Evolutionary conservation across 2,329 filamentous ascomycete species (phyloP).

Genomic region (Aspergillus jensenii): DNA sequence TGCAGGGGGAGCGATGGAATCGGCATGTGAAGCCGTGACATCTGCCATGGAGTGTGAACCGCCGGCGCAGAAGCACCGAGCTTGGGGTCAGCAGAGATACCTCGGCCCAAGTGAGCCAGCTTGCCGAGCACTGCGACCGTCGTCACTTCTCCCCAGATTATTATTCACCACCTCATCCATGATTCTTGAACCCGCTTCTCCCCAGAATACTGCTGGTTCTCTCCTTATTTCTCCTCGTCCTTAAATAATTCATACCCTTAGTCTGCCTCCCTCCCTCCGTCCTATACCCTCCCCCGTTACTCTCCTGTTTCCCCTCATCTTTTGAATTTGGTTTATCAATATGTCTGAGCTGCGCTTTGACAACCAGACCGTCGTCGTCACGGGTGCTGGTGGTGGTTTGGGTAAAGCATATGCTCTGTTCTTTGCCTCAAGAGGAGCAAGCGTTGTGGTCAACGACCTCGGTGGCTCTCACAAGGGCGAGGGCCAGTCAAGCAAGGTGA

Average conservation of each 20-base stretch:
- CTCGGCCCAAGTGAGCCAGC: constrained; percentile 29
- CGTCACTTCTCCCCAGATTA: constrained; percentile 15
- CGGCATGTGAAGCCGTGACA: constrained; percentile 36
- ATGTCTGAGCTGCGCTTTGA: constrained; percentile 80
- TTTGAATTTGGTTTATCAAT: constrained; percentile 14
- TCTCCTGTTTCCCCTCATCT: constrained; percentile 13
- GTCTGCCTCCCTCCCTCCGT: constrained; percentile 7
- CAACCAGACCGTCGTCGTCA: constrained; percentile 85
- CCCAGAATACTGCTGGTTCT: constrained; percentile 22
- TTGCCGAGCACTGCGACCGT: constrained; percentile 32
- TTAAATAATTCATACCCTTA: constrained; percentile 9
- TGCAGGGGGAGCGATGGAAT: background rate
- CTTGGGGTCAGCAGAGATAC: constrained; percentile 25
- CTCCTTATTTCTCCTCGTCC: constrained; percentile 3
- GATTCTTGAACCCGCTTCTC: constrained; percentile 25
- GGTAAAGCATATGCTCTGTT: constrained; percentile 83
- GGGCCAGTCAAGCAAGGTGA: constrained; percentile 80
- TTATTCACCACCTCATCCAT: constrained; percentile 2
- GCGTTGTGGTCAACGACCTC: constrained; percentile 94
- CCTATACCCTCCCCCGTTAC: constrained; percentile 14
- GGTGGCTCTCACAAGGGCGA: constrained; percentile 92
- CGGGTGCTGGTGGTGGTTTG: constrained; percentile 78
- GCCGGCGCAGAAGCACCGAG: constrained; percentile 20
- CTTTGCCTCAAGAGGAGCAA: constrained; percentile 88
- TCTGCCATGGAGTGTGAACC: constrained; percentile 23